Conservation (phyloP, 441 rosid genomes). For the Erodium chrysanthum region DNA sequence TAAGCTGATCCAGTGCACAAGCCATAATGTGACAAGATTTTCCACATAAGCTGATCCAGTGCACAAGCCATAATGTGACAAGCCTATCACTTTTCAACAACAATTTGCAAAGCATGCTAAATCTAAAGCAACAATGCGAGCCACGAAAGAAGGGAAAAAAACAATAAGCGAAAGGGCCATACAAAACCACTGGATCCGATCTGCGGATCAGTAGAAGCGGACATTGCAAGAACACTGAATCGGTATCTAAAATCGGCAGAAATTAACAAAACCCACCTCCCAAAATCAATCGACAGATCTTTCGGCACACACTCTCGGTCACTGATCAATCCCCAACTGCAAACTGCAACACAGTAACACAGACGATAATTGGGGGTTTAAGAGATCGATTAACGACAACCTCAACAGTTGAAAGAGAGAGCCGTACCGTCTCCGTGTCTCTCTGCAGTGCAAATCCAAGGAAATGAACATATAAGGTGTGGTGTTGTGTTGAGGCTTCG, state of each 20-base stretch:
- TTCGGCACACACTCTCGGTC: not conserved
- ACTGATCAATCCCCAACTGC: no score
- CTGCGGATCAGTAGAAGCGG: not conserved
- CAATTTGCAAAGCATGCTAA: not conserved
- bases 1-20: conserved; percentile 1
- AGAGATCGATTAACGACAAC: not conserved
- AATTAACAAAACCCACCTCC: not conserved
- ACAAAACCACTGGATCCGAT: not conserved
- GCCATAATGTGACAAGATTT: no score
- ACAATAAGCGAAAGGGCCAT: not conserved
- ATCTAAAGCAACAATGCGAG: conserved; percentile 4
- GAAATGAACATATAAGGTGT: no score
- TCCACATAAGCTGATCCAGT: no score
- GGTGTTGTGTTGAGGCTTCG: no score
- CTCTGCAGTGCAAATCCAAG: not conserved
- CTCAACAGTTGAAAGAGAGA: not conserved
- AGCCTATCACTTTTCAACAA: not conserved
- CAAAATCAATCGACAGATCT: not conserved
- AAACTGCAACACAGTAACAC: not conserved
- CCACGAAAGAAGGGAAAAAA: not conserved
- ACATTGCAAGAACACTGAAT: not conserved
- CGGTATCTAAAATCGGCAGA: not conserved
- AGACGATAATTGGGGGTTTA: no score
- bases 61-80: not conserved
- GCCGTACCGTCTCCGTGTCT: not conserved